phyloP scores from a whole-genome alignment of 495 filamentous ascomycete species.

The Hypoxylon subgilvum region DNA sequence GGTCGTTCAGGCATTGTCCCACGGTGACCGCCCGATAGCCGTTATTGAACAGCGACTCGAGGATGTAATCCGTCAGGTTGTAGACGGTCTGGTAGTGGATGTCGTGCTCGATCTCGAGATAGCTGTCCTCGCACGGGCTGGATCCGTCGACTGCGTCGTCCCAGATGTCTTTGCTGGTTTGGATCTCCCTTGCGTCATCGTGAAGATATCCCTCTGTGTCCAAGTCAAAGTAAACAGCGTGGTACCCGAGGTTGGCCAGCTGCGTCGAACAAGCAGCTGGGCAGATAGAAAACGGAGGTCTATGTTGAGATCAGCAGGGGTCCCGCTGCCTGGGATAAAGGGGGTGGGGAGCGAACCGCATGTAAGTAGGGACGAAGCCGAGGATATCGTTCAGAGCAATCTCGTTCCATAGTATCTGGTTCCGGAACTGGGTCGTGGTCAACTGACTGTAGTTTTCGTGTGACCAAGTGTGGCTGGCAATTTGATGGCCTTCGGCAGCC shows the following conservation, averaged over 20 bases:
- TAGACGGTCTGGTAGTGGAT: constrained; percentile 78
- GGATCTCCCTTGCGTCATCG: constrained; percentile 63
- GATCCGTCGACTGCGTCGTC: constrained; percentile 59
- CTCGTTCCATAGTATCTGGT: constrained; percentile 80
- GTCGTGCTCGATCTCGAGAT: constrained; percentile 78
- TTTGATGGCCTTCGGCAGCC: constrained; percentile 73
- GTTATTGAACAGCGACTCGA: constrained; percentile 60
- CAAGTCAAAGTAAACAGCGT: constrained; percentile 75
- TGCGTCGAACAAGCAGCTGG: constrained; percentile 63
- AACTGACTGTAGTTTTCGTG: constrained; percentile 72
- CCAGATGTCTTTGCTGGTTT: constrained; percentile 75
- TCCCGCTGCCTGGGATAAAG: neutral
- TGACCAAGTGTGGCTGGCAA: constrained; percentile 86
- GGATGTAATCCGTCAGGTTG: constrained; percentile 77
- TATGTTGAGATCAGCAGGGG: constrained; percentile 25
- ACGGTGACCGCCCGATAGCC: constrained; percentile 74
- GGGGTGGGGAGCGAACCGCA: constrained; percentile 67
- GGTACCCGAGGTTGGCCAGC: constrained; percentile 73
- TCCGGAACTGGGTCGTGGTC: constrained; percentile 60
- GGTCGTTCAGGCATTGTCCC: constrained; percentile 76
- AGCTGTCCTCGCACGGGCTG: constrained; percentile 54
- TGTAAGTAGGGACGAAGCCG: constrained; percentile 83
- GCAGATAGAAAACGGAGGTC: constrained; percentile 79
- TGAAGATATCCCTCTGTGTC: constrained; percentile 82
- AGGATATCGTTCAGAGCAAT: constrained; percentile 79